Base-by-base conservation (phyloP, 2,329 filamentous ascomycete genomes). In the Hirsutella minnesotensis region DNA sequence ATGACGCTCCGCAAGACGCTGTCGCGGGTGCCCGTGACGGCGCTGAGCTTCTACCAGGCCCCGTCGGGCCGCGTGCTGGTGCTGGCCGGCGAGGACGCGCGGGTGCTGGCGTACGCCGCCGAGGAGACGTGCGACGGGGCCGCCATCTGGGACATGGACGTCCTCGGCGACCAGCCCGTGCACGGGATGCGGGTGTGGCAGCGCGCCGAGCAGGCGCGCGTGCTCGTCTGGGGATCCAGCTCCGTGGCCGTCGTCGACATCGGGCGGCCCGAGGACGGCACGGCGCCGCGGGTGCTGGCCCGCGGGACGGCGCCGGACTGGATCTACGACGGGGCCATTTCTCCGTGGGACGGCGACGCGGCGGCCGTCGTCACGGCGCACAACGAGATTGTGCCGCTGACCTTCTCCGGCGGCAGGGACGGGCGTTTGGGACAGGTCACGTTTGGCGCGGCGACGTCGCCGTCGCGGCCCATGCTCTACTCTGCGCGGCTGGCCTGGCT, bases 381-480 rank as follows among this genome's bases (percentile, higher is more conserved):
- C 61, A 95, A 96, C 68, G 81, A 86, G 40, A 68, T 94, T 5
- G 60, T 86, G 7, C 68, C 69, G 24, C 58, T 83, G 18, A 52
- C 49, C 9, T 47, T 58, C 5, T 51, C 62, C n/a, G 45, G 55
- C 21, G 45, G 10, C 9, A 5, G 15, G 9, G 35, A 4, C 35
- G n/a, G 19, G 54, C 33, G 24, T 7, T 52, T 55, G 18, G 48
- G 43, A 12, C 43, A 40, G 1, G 57, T 71, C 13, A 47, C 66
- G 1, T 63, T 81, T 13, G 69, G 70, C 5, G 64, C 67, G 2
- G 56, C 78, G 2, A 66, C 72, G 12, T 77, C 79, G 5, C 80
- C 81, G 15, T 83, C 89, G 8, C 76, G 85, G 36, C 90, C 88
- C 2, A 88, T 94, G 43, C 71, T 98, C 8, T 98, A 94, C 61